Evolutionary conservation across 1,139 yeast species (phyloP).

Genomic region (Diutina mesorugosa): DNA sequence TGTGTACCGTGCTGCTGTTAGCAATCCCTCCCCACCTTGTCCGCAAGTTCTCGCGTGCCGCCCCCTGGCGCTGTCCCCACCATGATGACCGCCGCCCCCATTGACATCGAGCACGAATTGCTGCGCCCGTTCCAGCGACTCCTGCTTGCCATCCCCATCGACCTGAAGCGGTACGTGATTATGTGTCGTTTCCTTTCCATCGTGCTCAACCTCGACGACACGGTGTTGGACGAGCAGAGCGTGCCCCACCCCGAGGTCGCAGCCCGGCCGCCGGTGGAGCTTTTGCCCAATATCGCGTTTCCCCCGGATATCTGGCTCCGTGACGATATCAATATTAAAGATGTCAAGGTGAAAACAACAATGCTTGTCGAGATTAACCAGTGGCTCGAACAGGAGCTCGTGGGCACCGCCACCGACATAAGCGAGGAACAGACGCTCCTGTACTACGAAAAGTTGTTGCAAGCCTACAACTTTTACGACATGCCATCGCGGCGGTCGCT

Average conservation of each 20-base stretch:
- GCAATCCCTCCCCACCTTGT: background rate
- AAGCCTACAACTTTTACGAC: slow-evolving; percentile 25
- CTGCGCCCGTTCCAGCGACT: slow-evolving; percentile 2
- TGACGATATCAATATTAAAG: slow-evolving; percentile 20
- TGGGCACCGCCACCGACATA: slow-evolving; percentile 3
- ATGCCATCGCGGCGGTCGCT: slow-evolving; percentile 8
- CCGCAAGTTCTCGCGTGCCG: background rate
- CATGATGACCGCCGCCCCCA: background rate
- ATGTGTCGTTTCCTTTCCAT: slow-evolving; percentile 1
- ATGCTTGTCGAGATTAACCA: slow-evolving; percentile 22
- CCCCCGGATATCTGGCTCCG: slow-evolving; percentile 30
- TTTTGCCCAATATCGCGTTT: slow-evolving; percentile 21
- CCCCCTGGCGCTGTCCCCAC: background rate
- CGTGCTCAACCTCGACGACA: background rate
- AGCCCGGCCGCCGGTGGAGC: slow-evolving; percentile 9
- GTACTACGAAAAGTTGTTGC: slow-evolving; percentile 23
- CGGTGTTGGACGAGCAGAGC: background rate
- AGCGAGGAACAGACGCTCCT: slow-evolving; percentile 19
- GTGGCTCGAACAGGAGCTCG: slow-evolving; percentile 18
- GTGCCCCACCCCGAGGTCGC: background rate
- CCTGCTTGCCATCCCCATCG: slow-evolving; percentile 1
- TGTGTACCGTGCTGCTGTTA: background rate
- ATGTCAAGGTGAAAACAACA: slow-evolving; percentile 20
- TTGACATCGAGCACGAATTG: background rate
- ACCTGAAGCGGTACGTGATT: slow-evolving; percentile 1